Conservation (phyloP, 2,329 filamentous ascomycete genomes). For the Diaporthe sp. region DNA sequence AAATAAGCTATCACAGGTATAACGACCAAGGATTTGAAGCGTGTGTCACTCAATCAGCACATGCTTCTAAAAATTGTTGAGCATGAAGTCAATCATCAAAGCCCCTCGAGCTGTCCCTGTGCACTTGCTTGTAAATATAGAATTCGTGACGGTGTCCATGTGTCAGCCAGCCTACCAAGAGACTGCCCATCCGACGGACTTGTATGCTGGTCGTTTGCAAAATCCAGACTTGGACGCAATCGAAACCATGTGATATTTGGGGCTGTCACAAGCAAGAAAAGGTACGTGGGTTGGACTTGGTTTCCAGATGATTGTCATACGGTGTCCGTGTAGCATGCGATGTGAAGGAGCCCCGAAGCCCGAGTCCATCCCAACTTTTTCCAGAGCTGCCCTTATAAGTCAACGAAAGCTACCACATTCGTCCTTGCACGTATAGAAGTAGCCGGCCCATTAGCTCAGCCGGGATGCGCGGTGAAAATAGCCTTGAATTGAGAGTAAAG, state of each 20-base stretch:
- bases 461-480: slow-evolving; percentile 4
- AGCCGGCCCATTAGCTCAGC: neutral
- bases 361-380: neutral
- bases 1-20: neutral
- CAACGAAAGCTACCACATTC: neutral
- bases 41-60: neutral
- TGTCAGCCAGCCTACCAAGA: neutral
- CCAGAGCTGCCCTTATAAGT: neutral
- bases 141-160: too few species aligned
- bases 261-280: neutral
- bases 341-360: neutral
- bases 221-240: neutral
- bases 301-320: neutral
- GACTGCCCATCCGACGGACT: neutral
- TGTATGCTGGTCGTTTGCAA: neutral
- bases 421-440: neutral
- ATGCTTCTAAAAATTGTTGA: neutral
- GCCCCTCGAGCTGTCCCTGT: too few species aligned
- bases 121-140: neutral
- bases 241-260: neutral
- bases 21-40: neutral
- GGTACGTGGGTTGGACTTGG: neutral
- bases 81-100: neutral
- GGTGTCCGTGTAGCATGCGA: neutral
- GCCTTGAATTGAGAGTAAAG: neutral